Evolutionary conservation across 2,329 filamentous ascomycete species (phyloP).

Genomic region (Ambrosiella cleistominuta): DNA sequence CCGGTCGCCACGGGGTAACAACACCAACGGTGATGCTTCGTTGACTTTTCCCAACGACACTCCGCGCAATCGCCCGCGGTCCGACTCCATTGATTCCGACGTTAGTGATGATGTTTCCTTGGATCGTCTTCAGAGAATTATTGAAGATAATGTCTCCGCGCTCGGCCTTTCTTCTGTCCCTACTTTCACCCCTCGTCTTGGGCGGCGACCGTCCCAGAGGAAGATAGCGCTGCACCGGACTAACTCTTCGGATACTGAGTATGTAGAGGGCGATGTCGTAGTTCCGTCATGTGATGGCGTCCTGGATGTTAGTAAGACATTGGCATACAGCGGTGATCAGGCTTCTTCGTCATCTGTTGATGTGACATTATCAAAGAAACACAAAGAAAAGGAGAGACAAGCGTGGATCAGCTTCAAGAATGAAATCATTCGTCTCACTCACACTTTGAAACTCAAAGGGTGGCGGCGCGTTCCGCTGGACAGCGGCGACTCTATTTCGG

Average conservation of each 20-base stretch:
- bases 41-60: not conserved
- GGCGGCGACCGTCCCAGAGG: conserved; percentile 26
- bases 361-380: conserved; percentile 22
- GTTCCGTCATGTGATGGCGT: conserved; percentile 72
- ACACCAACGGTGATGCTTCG: not conserved
- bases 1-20: conserved; percentile 19
- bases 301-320: conserved; percentile 78
- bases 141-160: conserved; percentile 46
- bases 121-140: conserved; percentile 63
- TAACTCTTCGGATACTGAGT: conserved; percentile 71
- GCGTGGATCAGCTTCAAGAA: conserved; percentile 79
- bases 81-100: conserved; percentile 45
- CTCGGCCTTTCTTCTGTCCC: conserved; percentile 32
- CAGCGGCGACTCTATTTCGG: conserved; percentile 46
- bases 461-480: conserved; percentile 73
- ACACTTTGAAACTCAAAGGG: conserved; percentile 77
- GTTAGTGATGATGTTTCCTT: conserved; percentile 51
- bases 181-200: conserved; percentile 24
- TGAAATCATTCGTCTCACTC: conserved; percentile 74
- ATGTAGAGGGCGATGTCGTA: conserved; percentile 59
- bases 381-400: conserved; percentile 47
- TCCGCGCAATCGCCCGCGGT: conserved; percentile 19
- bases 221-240: conserved; percentile 20
- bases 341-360: conserved; percentile 20
- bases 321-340: conserved; percentile 50